Base-by-base conservation (phyloP, 768 basidiomycete genomes). In the Ramaria sp. region DNA sequence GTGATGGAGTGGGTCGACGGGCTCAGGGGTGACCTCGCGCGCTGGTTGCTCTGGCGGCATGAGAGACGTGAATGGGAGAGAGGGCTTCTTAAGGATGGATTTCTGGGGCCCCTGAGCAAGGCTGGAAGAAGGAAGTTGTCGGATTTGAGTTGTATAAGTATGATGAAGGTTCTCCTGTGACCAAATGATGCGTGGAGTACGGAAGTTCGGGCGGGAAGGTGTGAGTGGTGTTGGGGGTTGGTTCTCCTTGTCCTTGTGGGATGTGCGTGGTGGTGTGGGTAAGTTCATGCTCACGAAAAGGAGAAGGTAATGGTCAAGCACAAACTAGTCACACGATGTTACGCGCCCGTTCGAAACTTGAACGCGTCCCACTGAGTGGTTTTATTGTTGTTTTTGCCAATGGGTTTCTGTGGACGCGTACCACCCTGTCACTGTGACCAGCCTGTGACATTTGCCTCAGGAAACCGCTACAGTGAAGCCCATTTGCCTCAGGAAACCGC, bases 11-110 rank as follows among this genome's bases (percentile, higher is more conserved):
- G 87, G 85, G 63, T 83, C 80, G 1, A 70, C 69, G 2, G 90
- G 89, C 63, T 88, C 88, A n/a, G 89, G 90, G 0, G 89, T 91
- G 13, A 74, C 68, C 57, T 88, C 82, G 56, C 88, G 78, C 52
- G 70, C 67, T 24, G 68, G 70, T n/a, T 66, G 68, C 50, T 75
- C 72, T n/a, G 79, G 72, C 3, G 74, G 59, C 3, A 67, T 64
- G 0, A 75, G 67, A 20, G 77, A 69, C 20, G 67, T 58, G 9
- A 63, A 59, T 24, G 72, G 64, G 51, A 61, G 62, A n/a, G 67
- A 61, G 7, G 64, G 57, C 62, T 75, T 80, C 69, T 90, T 91
- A 37, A 91, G 75, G 57, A 90, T 90, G 7, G 88, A 86, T 60
- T 78, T 85, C 20, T 69, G 55, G 0, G 86, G 86, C 13, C 63